Conservation (phyloP, 352 stramenopile species). For the Globisporangium megalacanthum region DNA sequence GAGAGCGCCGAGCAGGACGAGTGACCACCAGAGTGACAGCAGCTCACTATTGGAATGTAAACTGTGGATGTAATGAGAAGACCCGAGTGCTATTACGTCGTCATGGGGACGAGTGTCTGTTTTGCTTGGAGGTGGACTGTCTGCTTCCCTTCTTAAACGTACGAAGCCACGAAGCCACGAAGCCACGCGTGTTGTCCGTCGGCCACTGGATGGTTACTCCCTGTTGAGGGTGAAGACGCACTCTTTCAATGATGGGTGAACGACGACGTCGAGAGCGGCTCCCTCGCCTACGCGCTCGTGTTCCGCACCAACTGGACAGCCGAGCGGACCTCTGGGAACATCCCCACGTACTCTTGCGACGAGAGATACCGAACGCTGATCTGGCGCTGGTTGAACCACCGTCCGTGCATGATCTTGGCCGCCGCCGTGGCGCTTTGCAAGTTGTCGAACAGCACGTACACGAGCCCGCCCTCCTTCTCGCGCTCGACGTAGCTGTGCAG, state of each 20-base stretch:
- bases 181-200: too few relatives aligned
- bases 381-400: slow-evolving; percentile 90
- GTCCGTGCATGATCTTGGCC: slow-evolving; percentile 75
- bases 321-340: slow-evolving; percentile 77
- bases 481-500: slow-evolving; percentile 81
- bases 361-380: slow-evolving; percentile 86
- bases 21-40: neutral
- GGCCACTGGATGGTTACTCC: too few relatives aligned
- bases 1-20: slow-evolving; percentile 22
- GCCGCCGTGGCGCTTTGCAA: slow-evolving; percentile 44
- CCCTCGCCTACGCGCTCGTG: slow-evolving; percentile 19
- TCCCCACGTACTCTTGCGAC: slow-evolving; percentile 85
- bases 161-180: too few relatives aligned
- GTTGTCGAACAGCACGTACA: slow-evolving; percentile 85
- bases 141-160: too few relatives aligned
- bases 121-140: too few relatives aligned
- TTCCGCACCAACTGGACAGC: slow-evolving; percentile 51
- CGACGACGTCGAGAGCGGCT: neutral
- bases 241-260: neutral
- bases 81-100: neutral
- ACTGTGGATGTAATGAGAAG: slow-evolving; percentile 1
- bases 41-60: neutral
- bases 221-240: too few relatives aligned
- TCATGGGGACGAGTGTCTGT: too few relatives aligned
- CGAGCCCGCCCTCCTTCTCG: slow-evolving; percentile 78